phyloP scores from a whole-genome alignment of 495 filamentous ascomycete species.

The Aspergillus steynii region DNA sequence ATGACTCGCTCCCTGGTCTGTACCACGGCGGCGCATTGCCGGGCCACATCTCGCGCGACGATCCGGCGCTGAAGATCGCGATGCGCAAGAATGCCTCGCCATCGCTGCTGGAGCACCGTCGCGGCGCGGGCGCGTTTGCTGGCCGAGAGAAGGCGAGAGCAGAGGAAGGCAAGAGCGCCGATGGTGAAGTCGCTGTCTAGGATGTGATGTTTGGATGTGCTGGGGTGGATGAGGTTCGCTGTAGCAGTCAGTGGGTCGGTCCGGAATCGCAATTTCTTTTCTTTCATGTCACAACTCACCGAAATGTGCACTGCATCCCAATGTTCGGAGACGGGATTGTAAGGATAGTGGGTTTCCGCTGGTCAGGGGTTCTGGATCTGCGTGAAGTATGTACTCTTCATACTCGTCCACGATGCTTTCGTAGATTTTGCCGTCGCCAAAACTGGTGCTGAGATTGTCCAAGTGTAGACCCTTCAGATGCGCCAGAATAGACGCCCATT shows the following conservation, averaged over 20 bases:
- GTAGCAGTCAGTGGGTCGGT: conserved; percentile 13
- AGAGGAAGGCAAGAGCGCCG: conserved; percentile 60
- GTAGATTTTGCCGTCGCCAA: conserved; percentile 58
- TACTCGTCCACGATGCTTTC: conserved; percentile 62
- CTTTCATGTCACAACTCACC: conserved; percentile 31
- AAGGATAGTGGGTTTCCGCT: conserved; percentile 16
- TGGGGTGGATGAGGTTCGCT: conserved; percentile 38
- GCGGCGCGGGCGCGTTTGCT: conserved; percentile 47
- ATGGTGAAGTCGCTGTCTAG: conserved; percentile 54
- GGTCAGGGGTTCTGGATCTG: neutral
- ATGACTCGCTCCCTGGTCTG: conserved; percentile 41
- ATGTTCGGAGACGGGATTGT: conserved; percentile 28
- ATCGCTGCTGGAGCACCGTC: conserved; percentile 44
- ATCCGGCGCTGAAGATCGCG: conserved; percentile 34
- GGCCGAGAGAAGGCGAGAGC: conserved; percentile 58
- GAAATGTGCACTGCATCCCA: conserved; percentile 47
- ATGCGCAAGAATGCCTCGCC: conserved; percentile 35
- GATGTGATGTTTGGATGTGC: conserved; percentile 31
- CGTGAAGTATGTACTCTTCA: conserved; percentile 34
- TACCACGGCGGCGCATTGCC: conserved; percentile 47
- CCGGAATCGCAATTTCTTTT: neutral
- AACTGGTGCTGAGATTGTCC: conserved; percentile 59
- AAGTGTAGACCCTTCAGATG: conserved; percentile 47
- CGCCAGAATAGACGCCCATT: conserved; percentile 56
- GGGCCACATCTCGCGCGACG: conserved; percentile 45